Evolutionary conservation across 345 rosid species (phyloP).

Genomic region (Eucalyptus leucophloia): DNA sequence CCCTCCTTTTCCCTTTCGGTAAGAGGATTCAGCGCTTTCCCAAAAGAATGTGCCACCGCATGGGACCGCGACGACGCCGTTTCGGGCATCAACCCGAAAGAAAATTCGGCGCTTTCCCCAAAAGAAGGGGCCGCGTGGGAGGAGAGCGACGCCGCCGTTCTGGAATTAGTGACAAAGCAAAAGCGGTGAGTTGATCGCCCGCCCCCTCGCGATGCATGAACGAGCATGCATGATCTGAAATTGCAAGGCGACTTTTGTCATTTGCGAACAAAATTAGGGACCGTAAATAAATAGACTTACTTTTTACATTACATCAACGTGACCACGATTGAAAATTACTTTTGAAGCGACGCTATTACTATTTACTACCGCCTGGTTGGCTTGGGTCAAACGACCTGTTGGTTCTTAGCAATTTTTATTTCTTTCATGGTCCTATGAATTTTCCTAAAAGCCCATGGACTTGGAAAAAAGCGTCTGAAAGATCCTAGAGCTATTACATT

Average conservation of each 20-base stretch:
- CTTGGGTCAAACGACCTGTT: neutral
- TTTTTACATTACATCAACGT: neutral
- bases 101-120: neutral
- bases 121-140: neutral
- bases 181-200: neutral
- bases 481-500: too few relatives aligned
- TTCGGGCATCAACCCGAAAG: neutral
- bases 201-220: neutral
- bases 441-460: neutral
- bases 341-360: neutral
- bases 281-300: neutral
- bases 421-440: neutral
- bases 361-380: neutral
- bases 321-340: neutral
- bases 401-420: neutral
- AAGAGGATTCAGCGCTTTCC: neutral
- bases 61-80: neutral
- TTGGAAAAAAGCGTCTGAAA: fast-evolving
- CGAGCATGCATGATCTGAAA: neutral
- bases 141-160: neutral
- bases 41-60: neutral
- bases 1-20: neutral
- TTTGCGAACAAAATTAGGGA: neutral
- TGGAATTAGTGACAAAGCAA: neutral
- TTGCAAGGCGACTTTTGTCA: neutral